Conservation (phyloP, 169 alveolate species). For the Cryptosporidium parvum region DNA sequence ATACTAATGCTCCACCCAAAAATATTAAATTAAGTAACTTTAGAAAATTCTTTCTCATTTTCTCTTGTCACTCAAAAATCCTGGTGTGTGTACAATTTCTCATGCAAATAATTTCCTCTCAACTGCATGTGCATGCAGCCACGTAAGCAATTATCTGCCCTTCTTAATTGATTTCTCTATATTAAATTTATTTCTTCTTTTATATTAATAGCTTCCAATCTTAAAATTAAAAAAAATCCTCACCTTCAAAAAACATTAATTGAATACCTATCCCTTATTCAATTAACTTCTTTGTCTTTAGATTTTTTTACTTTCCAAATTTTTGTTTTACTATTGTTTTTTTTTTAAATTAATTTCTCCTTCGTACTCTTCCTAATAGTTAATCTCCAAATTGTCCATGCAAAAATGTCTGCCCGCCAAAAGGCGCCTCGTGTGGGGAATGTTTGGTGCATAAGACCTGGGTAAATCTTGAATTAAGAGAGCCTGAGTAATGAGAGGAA, state of each 20-base stretch:
- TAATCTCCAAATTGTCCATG: slow-evolving; percentile 34
- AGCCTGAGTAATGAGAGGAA: background rate
- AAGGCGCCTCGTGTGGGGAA: slow-evolving; percentile 27
- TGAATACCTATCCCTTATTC: background rate
- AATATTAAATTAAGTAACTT: background rate
- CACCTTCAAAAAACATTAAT: no score
- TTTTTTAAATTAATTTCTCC: background rate
- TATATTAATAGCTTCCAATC: no score
- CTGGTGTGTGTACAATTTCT: background rate
- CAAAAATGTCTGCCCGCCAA: background rate
- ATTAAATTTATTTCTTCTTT: no score
- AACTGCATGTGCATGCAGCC: slow-evolving; percentile 21
- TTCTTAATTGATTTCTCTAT: background rate
- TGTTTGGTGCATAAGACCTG: background rate
- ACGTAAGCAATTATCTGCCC: background rate
- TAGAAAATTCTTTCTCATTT: background rate
- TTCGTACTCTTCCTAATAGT: background rate
- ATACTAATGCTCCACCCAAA: background rate
- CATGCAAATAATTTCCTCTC: background rate
- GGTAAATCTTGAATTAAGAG: background rate
- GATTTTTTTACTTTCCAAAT: background rate
- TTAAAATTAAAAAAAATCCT: no score
- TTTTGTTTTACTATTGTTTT: background rate
- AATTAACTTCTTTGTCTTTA: no score
- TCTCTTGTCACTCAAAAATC: background rate